Evolutionary conservation across 225 moss, liverwort and hornwort species (phyloP), one percentile per base, ranked within the genome.

Genomic region (Lunularia cruciata): DNA sequence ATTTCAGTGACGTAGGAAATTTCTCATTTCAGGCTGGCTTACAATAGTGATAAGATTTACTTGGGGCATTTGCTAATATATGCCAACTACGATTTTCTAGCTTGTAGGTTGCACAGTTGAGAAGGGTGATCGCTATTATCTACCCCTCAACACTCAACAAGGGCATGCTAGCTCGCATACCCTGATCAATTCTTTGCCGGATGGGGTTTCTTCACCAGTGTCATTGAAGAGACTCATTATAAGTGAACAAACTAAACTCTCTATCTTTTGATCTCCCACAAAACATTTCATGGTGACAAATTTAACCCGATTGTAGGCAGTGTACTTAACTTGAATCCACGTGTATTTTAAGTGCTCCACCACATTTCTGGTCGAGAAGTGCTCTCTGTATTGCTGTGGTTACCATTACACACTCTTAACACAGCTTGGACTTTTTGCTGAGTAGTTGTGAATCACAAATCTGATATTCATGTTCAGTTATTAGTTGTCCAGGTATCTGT

Each of bases 1-100:
- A 58, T 57, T 38, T n/a, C 30, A 67, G 65, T n/a, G 47, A 54
- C 67, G 26, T 51, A 58, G 57, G 78, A 73, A 69, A 69, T 73
- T 48, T 49, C 78, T 78, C 57, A 73, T 78, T 73, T 78, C 68
- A 69, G 31, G 56, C 43, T 57, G 62, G 68, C 45, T 43, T 6
- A n/a, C 51, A 42, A 27, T 35, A 60, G 59, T 14, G 31, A 57
- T 46, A 57, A 63, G 22, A 43, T 38, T 26, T 26, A 70, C 18
- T 35, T 67, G 37, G 49, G 67, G 67, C 34, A 67, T 22, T 67
- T 67, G 3, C 30, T 36, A n/a, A n/a, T 55, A 55, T 27, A 39
- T 47, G 40, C 39, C 58, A 59, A 40, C 38, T 51, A 19, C 37
- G 14, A 48, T 64, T 57, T 75, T 63, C 19, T 46, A 28, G 3